Conservation (phyloP, 208 protist genomes). For the Trypanosomatidae sp. region DNA sequence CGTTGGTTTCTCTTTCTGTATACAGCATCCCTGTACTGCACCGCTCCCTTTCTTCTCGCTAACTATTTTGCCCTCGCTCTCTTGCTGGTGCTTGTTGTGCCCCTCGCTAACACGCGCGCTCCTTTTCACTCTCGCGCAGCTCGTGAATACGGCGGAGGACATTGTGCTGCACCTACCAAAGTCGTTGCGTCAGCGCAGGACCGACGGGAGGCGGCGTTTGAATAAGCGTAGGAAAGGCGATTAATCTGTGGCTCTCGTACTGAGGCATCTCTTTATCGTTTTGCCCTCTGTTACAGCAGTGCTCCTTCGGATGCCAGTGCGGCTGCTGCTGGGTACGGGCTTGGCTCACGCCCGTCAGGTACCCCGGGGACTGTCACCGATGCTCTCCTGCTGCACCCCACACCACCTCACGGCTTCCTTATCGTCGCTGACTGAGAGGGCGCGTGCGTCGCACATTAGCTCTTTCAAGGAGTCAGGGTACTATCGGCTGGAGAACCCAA, state of each 20-base stretch:
- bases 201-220: background rate
- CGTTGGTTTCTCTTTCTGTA: background rate
- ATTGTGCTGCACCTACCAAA: background rate
- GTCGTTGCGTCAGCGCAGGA: background rate
- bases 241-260: background rate
- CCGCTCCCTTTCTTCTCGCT: background rate
- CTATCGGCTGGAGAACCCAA: constrained; percentile 44
- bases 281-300: background rate
- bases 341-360: background rate
- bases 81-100: background rate
- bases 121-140: background rate
- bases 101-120: background rate
- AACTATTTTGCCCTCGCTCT: background rate
- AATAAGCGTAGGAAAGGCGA: background rate
- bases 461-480: constrained; percentile 69
- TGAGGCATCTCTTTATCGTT: background rate
- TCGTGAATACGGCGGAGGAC: background rate
- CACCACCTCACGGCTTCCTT: background rate
- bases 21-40: background rate
- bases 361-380: background rate
- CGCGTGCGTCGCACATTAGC: constrained; percentile 44
- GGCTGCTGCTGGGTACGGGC: background rate
- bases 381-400: background rate
- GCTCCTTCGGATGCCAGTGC: background rate
- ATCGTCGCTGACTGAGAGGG: background rate